Conservation (phyloP, 306 rosid genomes). For the Aeschynomene evenia region DNA sequence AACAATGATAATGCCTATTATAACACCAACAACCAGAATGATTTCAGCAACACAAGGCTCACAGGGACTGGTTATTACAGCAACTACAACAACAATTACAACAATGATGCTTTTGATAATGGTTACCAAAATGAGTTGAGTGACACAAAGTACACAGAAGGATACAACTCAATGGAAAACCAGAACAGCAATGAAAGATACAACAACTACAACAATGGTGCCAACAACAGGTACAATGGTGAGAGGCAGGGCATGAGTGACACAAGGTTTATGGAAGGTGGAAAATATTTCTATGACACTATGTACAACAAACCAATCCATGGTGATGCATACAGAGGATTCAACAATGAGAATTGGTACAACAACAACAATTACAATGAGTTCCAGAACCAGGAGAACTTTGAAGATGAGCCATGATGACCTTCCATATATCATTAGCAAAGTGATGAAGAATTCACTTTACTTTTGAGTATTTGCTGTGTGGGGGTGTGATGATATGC, state of each 20-base stretch:
- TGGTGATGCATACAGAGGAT: conserved; percentile 36
- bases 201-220: conserved; percentile 21
- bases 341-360: conserved; percentile 37
- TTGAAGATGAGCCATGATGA: conserved; percentile 64
- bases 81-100: neutral
- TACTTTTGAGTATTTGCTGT: conserved; percentile 22
- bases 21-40: conserved; percentile 19
- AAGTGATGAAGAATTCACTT: conserved; percentile 44
- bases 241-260: conserved; percentile 89
- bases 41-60: conserved; percentile 28
- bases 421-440: conserved; percentile 11
- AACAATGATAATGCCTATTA: conserved; percentile 39
- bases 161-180: conserved; percentile 38
- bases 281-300: conserved; percentile 57
- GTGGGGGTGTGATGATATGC: neutral
- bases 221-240: conserved; percentile 30
- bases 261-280: conserved; percentile 76
- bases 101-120: conserved; percentile 25
- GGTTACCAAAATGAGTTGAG: conserved; percentile 11
- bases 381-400: conserved; percentile 55
- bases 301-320: conserved; percentile 42
- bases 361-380: conserved; percentile 49
- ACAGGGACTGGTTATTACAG: neutral
- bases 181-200: conserved; percentile 31
- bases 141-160: conserved; percentile 30